Evolutionary conservation across 441 rosid genomes (phyloP), one percentile per base, ranked within the genome.

Genomic region (Hura crepitans): DNA sequence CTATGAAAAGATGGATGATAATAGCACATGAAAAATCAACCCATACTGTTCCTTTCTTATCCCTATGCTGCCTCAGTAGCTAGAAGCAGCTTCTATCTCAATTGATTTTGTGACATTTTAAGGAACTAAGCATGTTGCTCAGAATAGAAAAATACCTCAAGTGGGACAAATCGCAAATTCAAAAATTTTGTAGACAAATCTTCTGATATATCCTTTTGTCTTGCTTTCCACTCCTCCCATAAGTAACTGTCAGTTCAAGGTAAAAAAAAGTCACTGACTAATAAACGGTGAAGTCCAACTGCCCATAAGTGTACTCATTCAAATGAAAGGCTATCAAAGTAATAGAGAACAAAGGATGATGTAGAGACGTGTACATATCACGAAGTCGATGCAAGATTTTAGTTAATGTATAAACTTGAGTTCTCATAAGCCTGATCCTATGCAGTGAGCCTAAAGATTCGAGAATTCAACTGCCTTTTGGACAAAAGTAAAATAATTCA

Each of bases 181-280:
- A 85, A 73, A 78, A 84, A 74, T 49, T 79, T 85, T 58, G 84
- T 74, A 72, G 83, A 54, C 61, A 84, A 49, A 63, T 85, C 85
- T 65, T 72, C 84, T 31, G 76, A 78, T 58, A 75, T 54, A 25
- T 76, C 81, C 63, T 69, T 75, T 53, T 88, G 81, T 82, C 85
- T 87, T 77, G 80, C 80, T 75, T 85, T 88, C 96, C 94, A 92
- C 78, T 87, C 91, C 83, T 92, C 94, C 75, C 72, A 76, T 55
- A 92, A 80, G 79, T 89, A 92, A 74, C 97, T 92, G 82, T 39
- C 73, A 79, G 74, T 70, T 69, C 83, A 79, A 27, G 35, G 67
- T 14, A 33, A 6, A 37, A 33, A 6, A 37, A 59, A 68, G 67
- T 33, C 46, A 56, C 39, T 66, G 18, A 59, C 71, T 65, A 71